phyloP scores from a whole-genome alignment of 176 grass and related monocot genomes.

The Carex scoparia region DNA sequence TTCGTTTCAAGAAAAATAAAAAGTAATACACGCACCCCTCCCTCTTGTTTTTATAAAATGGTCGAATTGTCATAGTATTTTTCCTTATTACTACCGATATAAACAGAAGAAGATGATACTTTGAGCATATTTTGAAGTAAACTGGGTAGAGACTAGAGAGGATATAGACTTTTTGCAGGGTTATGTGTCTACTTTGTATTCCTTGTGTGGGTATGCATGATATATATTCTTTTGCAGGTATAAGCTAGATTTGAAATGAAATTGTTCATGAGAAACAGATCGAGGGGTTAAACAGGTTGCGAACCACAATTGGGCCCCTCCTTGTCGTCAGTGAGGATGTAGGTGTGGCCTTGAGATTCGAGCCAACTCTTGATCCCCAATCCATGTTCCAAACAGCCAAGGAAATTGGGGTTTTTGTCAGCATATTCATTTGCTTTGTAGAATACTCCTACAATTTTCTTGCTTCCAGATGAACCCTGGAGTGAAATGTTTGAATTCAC shows the following conservation, averaged over 20 bases:
- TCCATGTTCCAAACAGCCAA: constrained; percentile 66
- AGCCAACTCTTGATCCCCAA: constrained; percentile 85
- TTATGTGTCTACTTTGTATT: neutral
- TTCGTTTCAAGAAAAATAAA: neutral
- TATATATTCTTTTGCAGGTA: neutral
- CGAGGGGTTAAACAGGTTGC: constrained; percentile 14
- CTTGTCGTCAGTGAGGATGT: constrained; percentile 96
- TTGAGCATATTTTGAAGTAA: neutral
- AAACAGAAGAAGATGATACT: neutral
- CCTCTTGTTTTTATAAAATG: neutral
- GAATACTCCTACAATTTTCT: constrained; percentile 98
- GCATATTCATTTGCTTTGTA: constrained; percentile 89
- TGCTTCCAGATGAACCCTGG: constrained; percentile 73
- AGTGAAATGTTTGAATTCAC: neutral
- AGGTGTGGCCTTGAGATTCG: constrained; percentile 73
- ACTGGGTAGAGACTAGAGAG: neutral
- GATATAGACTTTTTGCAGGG: neutral
- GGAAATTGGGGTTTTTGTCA: constrained; percentile 70
- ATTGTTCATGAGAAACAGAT: neutral
- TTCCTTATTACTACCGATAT: neutral
- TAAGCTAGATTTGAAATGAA: neutral
- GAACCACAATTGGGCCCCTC: constrained; percentile 75
- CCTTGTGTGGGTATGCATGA: neutral
- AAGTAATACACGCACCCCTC: neutral
- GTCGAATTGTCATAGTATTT: neutral